A percentile compares a stretch with the other conserved stretches of the same genome.
phyloP scores from a whole-genome alignment of 371 early-diverging fungal species.

The Apophysomyces ossiformis region DNA sequence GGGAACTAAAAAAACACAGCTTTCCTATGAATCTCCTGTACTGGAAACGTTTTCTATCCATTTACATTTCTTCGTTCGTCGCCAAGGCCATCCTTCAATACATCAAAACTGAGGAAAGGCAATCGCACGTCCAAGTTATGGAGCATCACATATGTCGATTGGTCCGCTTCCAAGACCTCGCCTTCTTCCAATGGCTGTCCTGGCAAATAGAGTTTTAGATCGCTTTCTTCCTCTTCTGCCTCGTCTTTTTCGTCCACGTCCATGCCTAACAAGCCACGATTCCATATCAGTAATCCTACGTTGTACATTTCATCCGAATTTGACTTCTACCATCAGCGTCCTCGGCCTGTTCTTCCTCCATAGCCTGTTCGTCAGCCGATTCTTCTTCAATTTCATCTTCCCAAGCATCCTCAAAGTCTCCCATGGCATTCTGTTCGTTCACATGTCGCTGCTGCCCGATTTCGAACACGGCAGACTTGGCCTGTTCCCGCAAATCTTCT shows the following conservation, averaged over 20 bases:
- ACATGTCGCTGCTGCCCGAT: slow-evolving; percentile 27
- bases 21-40: neutral
- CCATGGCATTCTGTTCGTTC: slow-evolving; percentile 74
- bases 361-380: slow-evolving; percentile 61
- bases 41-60: neutral
- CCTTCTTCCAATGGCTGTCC: slow-evolving; percentile 88
- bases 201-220: slow-evolving; percentile 87
- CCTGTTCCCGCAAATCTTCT: slow-evolving; percentile 52
- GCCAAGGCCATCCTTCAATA: slow-evolving; percentile 86
- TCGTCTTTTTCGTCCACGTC: slow-evolving; percentile 61
- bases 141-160: slow-evolving; percentile 94
- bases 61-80: slow-evolving; percentile 74
- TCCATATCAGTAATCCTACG: neutral
- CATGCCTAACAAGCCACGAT: slow-evolving; percentile 39
- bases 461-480: slow-evolving; percentile 49
- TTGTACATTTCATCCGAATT: slow-evolving; percentile 1
- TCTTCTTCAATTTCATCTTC: slow-evolving; percentile 93
- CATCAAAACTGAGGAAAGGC: slow-evolving; percentile 97
- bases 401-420: slow-evolving; percentile 96
- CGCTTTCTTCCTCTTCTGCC: slow-evolving; percentile 53
- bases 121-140: slow-evolving; percentile 90
- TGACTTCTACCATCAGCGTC: slow-evolving; percentile 45
- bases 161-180: slow-evolving; percentile 93
- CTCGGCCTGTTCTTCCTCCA: slow-evolving; percentile 35
- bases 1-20: slow-evolving; percentile 67